Evolutionary conservation across 179 eudicot genomes (phyloP).

Genomic region (Camellia oleifera): DNA sequence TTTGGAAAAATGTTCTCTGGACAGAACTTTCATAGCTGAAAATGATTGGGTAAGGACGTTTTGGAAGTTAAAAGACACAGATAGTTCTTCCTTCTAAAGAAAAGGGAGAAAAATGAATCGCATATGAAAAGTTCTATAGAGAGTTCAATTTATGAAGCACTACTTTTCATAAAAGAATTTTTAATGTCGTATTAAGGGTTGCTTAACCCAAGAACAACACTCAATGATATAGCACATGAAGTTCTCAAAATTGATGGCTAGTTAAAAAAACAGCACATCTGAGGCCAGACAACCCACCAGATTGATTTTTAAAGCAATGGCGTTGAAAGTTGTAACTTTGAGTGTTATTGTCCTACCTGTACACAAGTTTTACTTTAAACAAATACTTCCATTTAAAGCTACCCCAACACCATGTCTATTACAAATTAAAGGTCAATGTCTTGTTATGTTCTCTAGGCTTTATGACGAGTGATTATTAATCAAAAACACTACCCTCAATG

Average conservation of each 20-base stretch:
- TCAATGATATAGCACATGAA: no score
- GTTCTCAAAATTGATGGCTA: background rate
- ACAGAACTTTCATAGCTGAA: background rate
- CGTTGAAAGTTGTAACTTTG: background rate
- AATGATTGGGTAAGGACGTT: no score
- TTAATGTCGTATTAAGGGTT: no score
- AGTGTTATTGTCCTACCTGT: background rate
- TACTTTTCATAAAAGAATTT: no score
- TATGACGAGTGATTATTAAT: background rate
- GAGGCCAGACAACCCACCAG: background rate
- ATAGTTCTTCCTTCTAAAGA: no score
- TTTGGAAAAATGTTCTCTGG: no score
- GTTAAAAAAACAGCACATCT: background rate
- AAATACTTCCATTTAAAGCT: background rate
- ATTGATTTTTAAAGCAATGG: background rate
- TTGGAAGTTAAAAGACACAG: no score
- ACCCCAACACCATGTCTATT: background rate
- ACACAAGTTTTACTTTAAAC: background rate
- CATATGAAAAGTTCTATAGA: no score
- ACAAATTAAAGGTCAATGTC: background rate
- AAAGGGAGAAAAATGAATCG: no score
- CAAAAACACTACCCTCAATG: no score
- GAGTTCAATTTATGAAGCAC: no score
- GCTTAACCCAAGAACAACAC: no score
- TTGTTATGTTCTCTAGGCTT: background rate